Conservation (phyloP, 495 filamentous ascomycete genomes). For the Ramalina peruviana region DNA sequence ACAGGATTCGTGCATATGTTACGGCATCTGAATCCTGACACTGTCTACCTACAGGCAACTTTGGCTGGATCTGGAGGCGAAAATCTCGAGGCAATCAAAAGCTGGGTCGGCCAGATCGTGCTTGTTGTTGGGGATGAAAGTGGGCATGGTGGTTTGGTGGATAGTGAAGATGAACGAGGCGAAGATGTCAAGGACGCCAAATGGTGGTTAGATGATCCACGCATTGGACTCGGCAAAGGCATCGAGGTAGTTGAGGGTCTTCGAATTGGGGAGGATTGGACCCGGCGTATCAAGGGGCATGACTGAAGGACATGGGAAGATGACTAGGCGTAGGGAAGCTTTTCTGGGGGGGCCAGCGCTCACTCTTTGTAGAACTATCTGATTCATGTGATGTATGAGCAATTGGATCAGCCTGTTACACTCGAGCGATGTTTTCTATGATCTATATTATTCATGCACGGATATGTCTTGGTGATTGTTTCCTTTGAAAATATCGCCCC, state of each 20-base stretch:
- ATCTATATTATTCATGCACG: too few species aligned
- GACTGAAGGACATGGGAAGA: slow-evolving; percentile 34
- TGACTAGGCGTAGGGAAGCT: too few species aligned
- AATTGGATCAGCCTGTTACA: too few species aligned
- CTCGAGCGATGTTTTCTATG: too few species aligned
- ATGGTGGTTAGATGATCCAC: slow-evolving; percentile 76
- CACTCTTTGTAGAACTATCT: too few species aligned
- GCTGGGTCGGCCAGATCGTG: slow-evolving; percentile 73
- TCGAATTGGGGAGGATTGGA: slow-evolving; percentile 72
- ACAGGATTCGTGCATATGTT: slow-evolving; percentile 71
- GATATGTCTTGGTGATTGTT: too few species aligned
- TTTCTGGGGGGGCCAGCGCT: too few species aligned
- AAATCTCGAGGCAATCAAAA: slow-evolving; percentile 53
- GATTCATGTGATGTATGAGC: too few species aligned
- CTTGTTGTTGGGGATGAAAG: slow-evolving; percentile 76
- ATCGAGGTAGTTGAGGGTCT: slow-evolving; percentile 73
- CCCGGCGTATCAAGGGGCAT: slow-evolving; percentile 52
- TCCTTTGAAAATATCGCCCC: too few species aligned
- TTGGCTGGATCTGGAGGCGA: slow-evolving; percentile 58
- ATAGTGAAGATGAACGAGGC: slow-evolving; percentile 73
- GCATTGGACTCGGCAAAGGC: slow-evolving; percentile 72
- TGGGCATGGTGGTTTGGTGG: slow-evolving; percentile 71
- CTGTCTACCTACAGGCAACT: slow-evolving; percentile 75
- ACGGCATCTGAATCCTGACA: slow-evolving; percentile 64
- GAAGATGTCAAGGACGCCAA: slow-evolving; percentile 40